Percentiles rank a stretch among this genome's conserved stretches.
Conservation (phyloP, 192 early-diverging fungal species). For the Umbelopsis vinacea region DNA sequence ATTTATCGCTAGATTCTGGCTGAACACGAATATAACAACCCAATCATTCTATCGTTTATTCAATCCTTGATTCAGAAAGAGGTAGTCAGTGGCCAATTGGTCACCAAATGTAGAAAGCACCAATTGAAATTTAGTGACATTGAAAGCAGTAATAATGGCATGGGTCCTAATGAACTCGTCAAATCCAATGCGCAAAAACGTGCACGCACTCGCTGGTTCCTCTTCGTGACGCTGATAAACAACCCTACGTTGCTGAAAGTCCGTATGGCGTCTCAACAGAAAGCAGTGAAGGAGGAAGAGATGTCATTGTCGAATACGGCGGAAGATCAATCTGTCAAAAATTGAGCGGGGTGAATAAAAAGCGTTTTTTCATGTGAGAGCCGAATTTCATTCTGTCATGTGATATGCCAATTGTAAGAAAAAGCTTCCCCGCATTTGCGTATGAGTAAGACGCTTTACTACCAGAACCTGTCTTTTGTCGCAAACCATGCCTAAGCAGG, state of each 20-base stretch:
- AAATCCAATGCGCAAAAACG: neutral
- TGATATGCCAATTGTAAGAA: neutral
- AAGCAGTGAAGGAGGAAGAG: neutral
- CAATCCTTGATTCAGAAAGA: slow-evolving; percentile 21
- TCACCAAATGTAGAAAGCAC: slow-evolving; percentile 16
- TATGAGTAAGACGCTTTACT: slow-evolving; percentile 19
- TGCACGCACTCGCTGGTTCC: slow-evolving; percentile 40
- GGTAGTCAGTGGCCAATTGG: neutral
- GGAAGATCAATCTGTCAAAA: too few species aligned
- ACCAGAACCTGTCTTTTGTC: neutral
- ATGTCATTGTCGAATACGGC: too few species aligned
- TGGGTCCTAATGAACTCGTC: neutral
- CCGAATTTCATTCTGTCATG: slow-evolving; percentile 16
- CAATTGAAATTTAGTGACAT: neutral
- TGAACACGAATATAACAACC: slow-evolving; percentile 44
- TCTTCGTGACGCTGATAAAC: slow-evolving; percentile 38
- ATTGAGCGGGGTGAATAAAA: too few species aligned
- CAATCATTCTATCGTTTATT: slow-evolving; percentile 35
- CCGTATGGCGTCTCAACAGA: neutral
- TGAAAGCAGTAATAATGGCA: neutral
- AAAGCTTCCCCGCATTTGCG: slow-evolving; percentile 1
- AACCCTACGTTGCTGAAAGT: slow-evolving; percentile 31
- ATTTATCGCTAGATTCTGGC: slow-evolving; percentile 23
- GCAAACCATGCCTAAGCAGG: slow-evolving; percentile 58
- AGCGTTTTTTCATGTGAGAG: neutral